These are phyloP conservation scores for Linum usitatissimum DNA, from an alignment of 345 rosid genomes.

Conservation along the genomic window DNA sequence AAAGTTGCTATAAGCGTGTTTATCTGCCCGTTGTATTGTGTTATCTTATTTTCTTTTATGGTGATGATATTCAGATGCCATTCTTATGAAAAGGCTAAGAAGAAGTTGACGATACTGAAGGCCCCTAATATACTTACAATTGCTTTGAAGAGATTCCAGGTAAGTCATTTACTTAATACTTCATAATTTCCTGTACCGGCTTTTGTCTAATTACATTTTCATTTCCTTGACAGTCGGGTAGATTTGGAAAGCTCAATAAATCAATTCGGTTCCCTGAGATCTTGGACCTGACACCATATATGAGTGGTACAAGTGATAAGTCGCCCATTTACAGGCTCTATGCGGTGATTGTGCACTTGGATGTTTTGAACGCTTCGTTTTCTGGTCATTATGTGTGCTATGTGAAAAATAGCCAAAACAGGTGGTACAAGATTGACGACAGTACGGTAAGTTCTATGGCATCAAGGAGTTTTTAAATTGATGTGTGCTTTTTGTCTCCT, in stretches of 20 bases:
- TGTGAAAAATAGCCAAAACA: conserved; percentile 60
- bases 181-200: background rate
- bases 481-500: background rate
- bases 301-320: conserved; percentile 73
- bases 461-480: background rate
- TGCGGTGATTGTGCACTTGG: conserved; percentile 94
- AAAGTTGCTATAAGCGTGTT: too few species aligned
- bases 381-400: conserved; percentile 96
- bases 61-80: conserved; percentile 46
- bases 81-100: conserved; percentile 77
- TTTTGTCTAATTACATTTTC: background rate
- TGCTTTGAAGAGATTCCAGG: conserved; percentile 97
- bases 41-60: background rate
- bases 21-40: background rate
- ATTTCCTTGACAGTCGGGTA: conserved; percentile 61
- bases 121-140: conserved; percentile 95
- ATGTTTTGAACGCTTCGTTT: conserved; percentile 80
- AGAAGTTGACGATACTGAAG: conserved; percentile 68
- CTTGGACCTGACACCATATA: conserved; percentile 80
- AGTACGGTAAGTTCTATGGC: conserved; percentile 41
- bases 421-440: conserved; percentile 96
- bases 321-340: conserved; percentile 77
- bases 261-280: conserved; percentile 70
- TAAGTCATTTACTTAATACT: conserved; percentile 10
- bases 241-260: conserved; percentile 91